These are phyloP conservation scores for Tylopilus cervinicoccineus DNA, from an alignment of 768 basidiomycete species.

Conservation along the genomic window DNA sequence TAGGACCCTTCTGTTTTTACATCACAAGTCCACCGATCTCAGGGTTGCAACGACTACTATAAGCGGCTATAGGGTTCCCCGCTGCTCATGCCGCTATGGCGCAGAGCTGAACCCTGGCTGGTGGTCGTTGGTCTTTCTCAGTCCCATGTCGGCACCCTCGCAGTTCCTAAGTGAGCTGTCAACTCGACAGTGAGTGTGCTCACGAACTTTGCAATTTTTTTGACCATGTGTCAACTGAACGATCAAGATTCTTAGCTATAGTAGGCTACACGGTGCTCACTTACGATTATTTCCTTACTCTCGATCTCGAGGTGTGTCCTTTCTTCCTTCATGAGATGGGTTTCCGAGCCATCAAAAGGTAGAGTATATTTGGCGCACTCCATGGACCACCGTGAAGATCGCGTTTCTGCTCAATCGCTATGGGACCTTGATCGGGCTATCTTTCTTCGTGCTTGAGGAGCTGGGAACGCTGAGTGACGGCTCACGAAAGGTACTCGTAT, in stretches of 20 bases:
- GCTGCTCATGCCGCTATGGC: no score
- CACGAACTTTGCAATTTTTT: no score
- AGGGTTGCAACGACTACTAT: no score
- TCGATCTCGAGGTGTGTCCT: slow-evolving; percentile 13
- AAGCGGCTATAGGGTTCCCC: no score
- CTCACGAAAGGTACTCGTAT: slow-evolving; percentile 6
- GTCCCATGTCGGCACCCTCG: background rate
- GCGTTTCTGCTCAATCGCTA: slow-evolving; percentile 21
- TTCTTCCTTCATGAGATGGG: no score
- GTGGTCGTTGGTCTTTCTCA: background rate
- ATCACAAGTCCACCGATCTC: no score
- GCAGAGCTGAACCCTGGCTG: no score
- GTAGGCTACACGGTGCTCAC: slow-evolving; percentile 8
- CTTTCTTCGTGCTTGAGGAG: slow-evolving; percentile 10
- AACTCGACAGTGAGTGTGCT: slow-evolving; percentile 5
- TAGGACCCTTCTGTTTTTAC: no score
- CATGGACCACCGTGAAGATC: slow-evolving; percentile 9
- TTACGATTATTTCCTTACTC: slow-evolving; percentile 17
- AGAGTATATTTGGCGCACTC: slow-evolving; percentile 9
- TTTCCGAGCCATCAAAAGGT: background rate
- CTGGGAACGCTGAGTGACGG: slow-evolving; percentile 8
- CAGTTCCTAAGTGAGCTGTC: background rate
- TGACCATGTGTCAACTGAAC: background rate
- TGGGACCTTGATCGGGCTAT: slow-evolving; percentile 9
- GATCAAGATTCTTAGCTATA: background rate